Percentiles rank a stretch among this genome's conserved stretches.
These are phyloP conservation scores for Paramecium bursaria DNA, from an alignment of 73 alveolate genomes.

Conservation along the genomic window DNA sequence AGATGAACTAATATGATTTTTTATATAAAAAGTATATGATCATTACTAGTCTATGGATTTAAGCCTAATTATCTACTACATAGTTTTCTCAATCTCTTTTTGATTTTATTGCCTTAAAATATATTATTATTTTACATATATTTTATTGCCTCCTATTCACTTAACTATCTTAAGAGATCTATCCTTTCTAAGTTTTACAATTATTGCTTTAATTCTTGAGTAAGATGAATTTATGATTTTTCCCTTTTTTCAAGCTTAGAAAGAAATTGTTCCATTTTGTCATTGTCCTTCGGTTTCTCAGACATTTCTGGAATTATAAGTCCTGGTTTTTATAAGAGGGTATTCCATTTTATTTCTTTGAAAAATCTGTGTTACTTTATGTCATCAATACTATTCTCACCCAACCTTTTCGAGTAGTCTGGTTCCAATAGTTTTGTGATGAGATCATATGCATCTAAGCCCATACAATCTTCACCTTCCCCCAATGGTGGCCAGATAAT, in stretches of 20 bases:
- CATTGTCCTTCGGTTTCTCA: neutral
- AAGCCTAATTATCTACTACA: no score
- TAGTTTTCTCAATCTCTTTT: no score
- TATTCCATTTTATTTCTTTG: conserved; percentile 65
- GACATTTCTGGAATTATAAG: conserved; percentile 56
- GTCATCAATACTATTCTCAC: conserved; percentile 60
- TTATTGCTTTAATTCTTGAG: conserved; percentile 45
- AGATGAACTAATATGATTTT: no score
- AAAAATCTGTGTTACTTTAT: conserved; percentile 63
- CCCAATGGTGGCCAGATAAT: conserved; percentile 64
- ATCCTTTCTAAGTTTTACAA: conserved; percentile 47
- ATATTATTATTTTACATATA: neutral
- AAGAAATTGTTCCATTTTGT: neutral
- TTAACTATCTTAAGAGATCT: conserved; percentile 18
- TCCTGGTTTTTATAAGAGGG: conserved; percentile 50
- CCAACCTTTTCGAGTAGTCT: conserved; percentile 71
- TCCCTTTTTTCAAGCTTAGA: conserved; percentile 22
- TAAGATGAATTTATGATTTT: neutral
- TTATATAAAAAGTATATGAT: no score
- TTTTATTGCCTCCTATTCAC: conserved; percentile 13
- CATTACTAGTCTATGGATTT: no score
- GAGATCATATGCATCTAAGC: conserved; percentile 56
- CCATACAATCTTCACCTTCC: conserved; percentile 60
- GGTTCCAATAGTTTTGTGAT: conserved; percentile 70
- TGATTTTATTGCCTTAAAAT: conserved; percentile 7